Base-by-base conservation (phyloP, 2,329 filamentous ascomycete genomes). In the Aspergillus novoparasiticus region DNA sequence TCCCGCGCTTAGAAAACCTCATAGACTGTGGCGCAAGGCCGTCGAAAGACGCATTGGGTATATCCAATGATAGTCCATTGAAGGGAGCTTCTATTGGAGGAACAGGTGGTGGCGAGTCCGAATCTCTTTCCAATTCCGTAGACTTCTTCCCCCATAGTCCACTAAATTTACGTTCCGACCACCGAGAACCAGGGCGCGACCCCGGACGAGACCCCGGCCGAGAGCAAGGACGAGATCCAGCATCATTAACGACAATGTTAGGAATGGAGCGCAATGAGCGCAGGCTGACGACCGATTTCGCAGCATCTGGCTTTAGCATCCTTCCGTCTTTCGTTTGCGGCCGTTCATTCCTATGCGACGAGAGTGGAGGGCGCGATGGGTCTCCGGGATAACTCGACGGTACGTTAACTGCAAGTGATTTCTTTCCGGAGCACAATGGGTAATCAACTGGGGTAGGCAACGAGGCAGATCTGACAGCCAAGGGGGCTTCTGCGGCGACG, bases 1-100 rank as follows among this genome's bases (percentile, higher is more conserved):
- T 89, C 58, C 87, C 87, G 60, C 86, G 79, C 61, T 84, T 86
- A 14, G 86, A 87, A 68, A 89, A 89, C 53, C 83, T 81, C 65
- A 89, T 75, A 46, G 83, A 80, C 58, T 81, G 80, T 43, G 81
- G 75, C 19, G 79, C 80, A 60, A 89, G 73, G 45, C 84, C 85
- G 62, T 85, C 84, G 54, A 87, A 80, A 60, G 78, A 80, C 41
- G 80, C 80, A 3, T 81, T 83, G 5, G 87, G 86, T 62, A 89
- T 87, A 64, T 84, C 79, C 65, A 86, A 80, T 45, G 83, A 80
- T 48, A 88, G 82, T 46, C 80, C 80, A 60, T 79, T 76, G 70
- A 85, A 86, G 1, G 75, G 69, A 6, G 68, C 62, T 57, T 77
- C 72, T 26, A 74, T 72, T n/a, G 65, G 72, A 36, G 75, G 72